Evolutionary conservation across 2,329 filamentous ascomycete genomes (phyloP).

Genomic region (Alternaria gaisen): DNA sequence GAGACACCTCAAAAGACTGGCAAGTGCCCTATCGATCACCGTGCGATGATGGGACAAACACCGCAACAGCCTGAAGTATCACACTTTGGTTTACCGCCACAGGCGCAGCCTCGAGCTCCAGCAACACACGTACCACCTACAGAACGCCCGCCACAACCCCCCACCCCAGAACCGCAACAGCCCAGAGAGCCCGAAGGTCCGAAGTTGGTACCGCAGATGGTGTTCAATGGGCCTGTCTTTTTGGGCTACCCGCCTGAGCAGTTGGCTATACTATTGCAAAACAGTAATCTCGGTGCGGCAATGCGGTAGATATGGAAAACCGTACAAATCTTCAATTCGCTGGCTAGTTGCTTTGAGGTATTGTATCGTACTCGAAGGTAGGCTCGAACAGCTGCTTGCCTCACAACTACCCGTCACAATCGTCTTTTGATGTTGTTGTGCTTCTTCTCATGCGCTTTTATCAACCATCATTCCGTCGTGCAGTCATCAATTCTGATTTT

Average conservation of each 20-base stretch:
- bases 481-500: not conserved
- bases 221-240: constrained; percentile 93
- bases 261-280: constrained; percentile 45
- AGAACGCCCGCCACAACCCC: constrained; percentile 17
- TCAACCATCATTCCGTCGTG: constrained; percentile 1
- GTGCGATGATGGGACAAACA: constrained; percentile 36
- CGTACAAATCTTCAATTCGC: constrained; percentile 17
- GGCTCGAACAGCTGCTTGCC: constrained; percentile 28
- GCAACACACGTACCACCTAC: constrained; percentile 22
- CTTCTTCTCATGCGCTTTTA: not conserved
- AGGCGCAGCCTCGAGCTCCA: constrained; percentile 22
- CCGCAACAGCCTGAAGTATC: constrained; percentile 11
- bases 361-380: constrained; percentile 39
- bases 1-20: constrained; percentile 39
- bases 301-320: constrained; percentile 29
- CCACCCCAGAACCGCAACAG: constrained; percentile 10
- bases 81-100: constrained; percentile 18
- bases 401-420: constrained; percentile 12
- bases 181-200: constrained; percentile 22
- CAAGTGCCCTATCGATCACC: constrained; percentile 50
- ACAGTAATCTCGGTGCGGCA: constrained; percentile 46
- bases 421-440: constrained; percentile 6
- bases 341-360: constrained; percentile 29
- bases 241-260: constrained; percentile 74
- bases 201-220: constrained; percentile 68